Base-by-base conservation (phyloP, 2,329 filamentous ascomycete species). In the Cadophora luteo-olivacea region DNA sequence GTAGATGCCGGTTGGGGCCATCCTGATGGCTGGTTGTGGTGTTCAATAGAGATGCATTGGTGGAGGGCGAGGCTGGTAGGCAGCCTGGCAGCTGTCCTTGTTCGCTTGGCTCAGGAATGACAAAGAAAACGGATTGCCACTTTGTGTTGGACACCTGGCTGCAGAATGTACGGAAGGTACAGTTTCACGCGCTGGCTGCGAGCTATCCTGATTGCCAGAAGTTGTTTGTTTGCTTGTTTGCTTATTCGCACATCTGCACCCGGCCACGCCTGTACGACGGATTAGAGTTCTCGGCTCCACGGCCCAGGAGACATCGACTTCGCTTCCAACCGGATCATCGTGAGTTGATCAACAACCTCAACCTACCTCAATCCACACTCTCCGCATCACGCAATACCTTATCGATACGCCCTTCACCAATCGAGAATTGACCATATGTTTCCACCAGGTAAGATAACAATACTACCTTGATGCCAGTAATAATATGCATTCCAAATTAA, bases 1-100 rank as follows among this genome's bases (percentile, higher is more conserved):
- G 64, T 71, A 73, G 32, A 76, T 64, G 52, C 69, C 69, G n/a
- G 69, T 72, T 22, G 75, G 76, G 61, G 76, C 73, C 76, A 77
- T 77, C n/a, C n/a, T 63, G 54, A 36, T 55, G 4, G 64, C 24
- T 36, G 54, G 19, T 45, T 48, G 36, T 60, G 22, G 38, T 58
- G 36, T 24, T 55, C 16, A 22, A 32, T 22, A 57, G n/a, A 54
- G 62, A 55, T 33, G 32, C 33, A 60, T 64, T 57, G 33, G 22
- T 16, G 16, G 29, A 55, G 25, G 24, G 29, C 25, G 52, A 8
- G 25, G 52, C 41, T 45, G 41, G 41, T 16, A 55, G 4, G 24
- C 1, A n/a, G n/a, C n/a, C n/a, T n/a, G n/a, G n/a, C n/a, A n/a
- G 7, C 25, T 33, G 14, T 55, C 52, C 7, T 33, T n/a, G 12